Conservation (phyloP, 352 stramenopile species). For the Globisporangium okanoganense region DNA sequence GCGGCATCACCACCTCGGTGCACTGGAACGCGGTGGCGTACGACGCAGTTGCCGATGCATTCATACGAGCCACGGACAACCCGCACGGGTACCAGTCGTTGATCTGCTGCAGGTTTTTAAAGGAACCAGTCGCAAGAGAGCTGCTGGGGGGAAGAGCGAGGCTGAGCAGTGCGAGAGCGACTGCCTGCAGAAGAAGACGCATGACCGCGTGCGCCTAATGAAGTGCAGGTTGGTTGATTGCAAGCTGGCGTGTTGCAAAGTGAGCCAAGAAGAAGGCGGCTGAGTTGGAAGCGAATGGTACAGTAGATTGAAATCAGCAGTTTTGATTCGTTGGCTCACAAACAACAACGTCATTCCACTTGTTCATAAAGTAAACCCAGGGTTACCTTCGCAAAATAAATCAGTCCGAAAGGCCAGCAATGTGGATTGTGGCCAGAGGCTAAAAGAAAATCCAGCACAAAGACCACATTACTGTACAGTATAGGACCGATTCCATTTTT, state of each 20-base stretch:
- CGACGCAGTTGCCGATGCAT: background rate
- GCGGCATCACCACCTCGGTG: constrained; percentile 21
- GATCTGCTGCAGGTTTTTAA: constrained; percentile 6
- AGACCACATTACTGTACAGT: no score
- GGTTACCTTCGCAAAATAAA: background rate
- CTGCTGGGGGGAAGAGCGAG: background rate
- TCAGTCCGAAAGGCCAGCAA: background rate
- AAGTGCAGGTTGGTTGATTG: background rate
- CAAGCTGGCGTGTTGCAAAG: background rate
- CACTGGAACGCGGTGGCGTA: constrained; percentile 19
- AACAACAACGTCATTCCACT: background rate
- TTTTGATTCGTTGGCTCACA: background rate
- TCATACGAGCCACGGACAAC: background rate
- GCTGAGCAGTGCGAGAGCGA: background rate
- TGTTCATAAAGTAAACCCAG: no score
- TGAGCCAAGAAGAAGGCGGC: background rate
- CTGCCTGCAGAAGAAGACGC: background rate
- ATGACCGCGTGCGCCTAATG: background rate
- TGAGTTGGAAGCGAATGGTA: background rate
- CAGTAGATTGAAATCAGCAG: no score
- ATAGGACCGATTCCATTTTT: no score
- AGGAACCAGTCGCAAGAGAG: background rate
- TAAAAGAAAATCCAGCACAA: background rate
- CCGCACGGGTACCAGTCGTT: constrained; percentile 20
- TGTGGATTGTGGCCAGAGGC: background rate